Base-by-base conservation (phyloP, 257 asterid species). In the Nicotiana obtusifolia region DNA sequence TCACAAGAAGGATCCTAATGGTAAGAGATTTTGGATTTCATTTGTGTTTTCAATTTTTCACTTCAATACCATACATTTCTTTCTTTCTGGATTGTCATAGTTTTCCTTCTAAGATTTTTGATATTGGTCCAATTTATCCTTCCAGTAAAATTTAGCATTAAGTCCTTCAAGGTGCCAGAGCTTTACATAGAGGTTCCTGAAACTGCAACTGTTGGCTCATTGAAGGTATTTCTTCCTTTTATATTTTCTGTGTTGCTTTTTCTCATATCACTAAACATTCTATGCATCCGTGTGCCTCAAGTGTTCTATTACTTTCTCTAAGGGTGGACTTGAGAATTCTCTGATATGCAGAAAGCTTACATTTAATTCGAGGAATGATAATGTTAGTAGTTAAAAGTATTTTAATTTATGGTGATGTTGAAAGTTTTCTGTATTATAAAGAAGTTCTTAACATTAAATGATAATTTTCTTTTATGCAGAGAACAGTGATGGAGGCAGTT, bases 101-200 rank as follows among this genome's bases (percentile, higher is more conserved):
- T 52, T 75, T 49, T 47, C 37, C 5, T 75, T 75, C 62, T 49
- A 49, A 0, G 22, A 30, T 26, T 24, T 79, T 80, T 7, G 56
- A 75, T 62, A 15, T 24, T 3, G 16, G 24, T 47, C 41, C 61
- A 49, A 59, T 84, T 73, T 80, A 19, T 56, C 84, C 69, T 67
- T 85, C 73, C 97, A 96, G 99, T 96, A 82, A 91, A 87, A 86
- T 85, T 96, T 77, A 93, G 97, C 90, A 96, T 96, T 19, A 94
- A 94, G 92, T 92, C 99, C 65, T 96, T 96, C 86, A 93, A 84
- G 92, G 95, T 96, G 86, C 99, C 99, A 16, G 99, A 96, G 87
- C 93, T 96, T 80, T 94, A 90, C 82, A 83, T 96, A 41, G 99
- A 96, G 90, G 97, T 96, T 87, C 97, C 99, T 78, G 98, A 96